These are phyloP conservation scores for Penicillium sumatraense DNA, from an alignment of 2,329 filamentous ascomycete genomes.

Conservation along the genomic window DNA sequence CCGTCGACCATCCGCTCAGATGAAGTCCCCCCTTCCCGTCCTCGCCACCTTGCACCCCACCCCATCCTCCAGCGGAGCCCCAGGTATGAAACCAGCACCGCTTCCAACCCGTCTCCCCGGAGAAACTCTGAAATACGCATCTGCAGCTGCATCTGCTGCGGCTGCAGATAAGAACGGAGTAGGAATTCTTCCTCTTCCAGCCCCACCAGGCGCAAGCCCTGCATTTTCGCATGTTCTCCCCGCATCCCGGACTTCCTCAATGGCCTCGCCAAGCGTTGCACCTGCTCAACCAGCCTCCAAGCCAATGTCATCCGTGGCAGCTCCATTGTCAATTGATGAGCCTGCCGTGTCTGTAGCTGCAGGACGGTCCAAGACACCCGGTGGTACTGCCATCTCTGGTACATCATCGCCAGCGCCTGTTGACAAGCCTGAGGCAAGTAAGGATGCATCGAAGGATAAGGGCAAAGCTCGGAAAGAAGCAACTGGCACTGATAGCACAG, in stretches of 20 bases:
- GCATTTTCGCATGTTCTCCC: conserved; percentile 56
- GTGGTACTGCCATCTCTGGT: conserved; percentile 38
- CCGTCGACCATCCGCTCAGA: conserved; percentile 81
- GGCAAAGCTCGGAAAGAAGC: conserved; percentile 54
- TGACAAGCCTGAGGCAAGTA: conserved; percentile 52
- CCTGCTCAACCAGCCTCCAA: conserved; percentile 55
- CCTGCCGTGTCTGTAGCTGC: conserved; percentile 22
- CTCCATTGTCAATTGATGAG: conserved; percentile 44
- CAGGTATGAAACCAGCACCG: conserved; percentile 89
- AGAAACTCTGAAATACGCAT: conserved; percentile 94
- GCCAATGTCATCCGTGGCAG: conserved; percentile 40
- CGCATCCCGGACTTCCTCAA: conserved; percentile 60
- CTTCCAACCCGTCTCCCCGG: conserved; percentile 82
- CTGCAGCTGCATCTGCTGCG: conserved; percentile 89
- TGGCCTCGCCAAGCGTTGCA: conserved; percentile 59
- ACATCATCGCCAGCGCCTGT: conserved; percentile 50
- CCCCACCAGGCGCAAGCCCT: conserved; percentile 71
- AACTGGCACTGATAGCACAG: conserved; percentile 59
- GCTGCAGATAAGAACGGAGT: conserved; percentile 86
- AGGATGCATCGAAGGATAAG: conserved; percentile 52
- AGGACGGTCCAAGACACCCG: conserved; percentile 58
- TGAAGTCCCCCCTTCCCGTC: conserved; percentile 93
- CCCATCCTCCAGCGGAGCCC: conserved; percentile 51
- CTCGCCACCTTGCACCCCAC: conserved; percentile 82
- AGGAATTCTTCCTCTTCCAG: conserved; percentile 90